Conservation (phyloP, 176 grass and related monocot genomes). For the Phragmites australis region DNA sequence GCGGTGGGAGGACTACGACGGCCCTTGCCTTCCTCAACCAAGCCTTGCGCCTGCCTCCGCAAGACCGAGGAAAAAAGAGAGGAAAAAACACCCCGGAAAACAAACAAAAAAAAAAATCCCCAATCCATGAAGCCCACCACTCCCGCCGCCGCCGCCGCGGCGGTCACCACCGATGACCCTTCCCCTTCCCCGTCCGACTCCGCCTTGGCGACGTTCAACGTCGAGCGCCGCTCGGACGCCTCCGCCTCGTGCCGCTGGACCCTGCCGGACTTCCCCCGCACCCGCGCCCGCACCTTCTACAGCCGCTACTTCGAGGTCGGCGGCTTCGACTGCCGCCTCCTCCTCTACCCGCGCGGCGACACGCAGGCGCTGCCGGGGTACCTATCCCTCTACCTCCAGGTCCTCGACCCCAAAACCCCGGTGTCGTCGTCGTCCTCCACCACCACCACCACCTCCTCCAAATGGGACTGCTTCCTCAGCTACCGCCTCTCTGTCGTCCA, state of each 20-base stretch:
- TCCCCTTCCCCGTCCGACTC: constrained; percentile 45
- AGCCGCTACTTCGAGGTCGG: constrained; percentile 92
- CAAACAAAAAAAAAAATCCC: constrained; percentile 45
- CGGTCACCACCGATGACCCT: constrained; percentile 45
- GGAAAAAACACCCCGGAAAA: constrained; percentile 34
- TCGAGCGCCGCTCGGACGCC: constrained; percentile 73
- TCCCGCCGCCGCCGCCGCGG: constrained; percentile 26
- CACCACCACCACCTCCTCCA: constrained; percentile 57
- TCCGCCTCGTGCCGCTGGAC: constrained; percentile 87
- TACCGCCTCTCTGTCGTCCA: constrained; percentile 79
- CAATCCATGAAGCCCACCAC: constrained; percentile 65
- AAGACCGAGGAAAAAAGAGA: constrained; percentile 26
- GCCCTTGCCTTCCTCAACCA: not conserved
- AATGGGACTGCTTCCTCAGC: constrained; percentile 89
- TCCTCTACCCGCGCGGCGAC: constrained; percentile 90
- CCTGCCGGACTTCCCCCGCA: constrained; percentile 72
- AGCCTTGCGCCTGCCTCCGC: not conserved
- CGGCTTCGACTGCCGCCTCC: constrained; percentile 91
- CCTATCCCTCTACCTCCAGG: constrained; percentile 92
- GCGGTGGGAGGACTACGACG: not conserved
- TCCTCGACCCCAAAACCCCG: constrained; percentile 85
- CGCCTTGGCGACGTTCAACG: constrained; percentile 46
- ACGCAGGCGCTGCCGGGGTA: constrained; percentile 79
- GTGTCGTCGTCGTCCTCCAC: constrained; percentile 60
- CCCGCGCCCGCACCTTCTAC: constrained; percentile 72